Evolutionary conservation across 2,329 filamentous ascomycete genomes (phyloP), one percentile per base, ranked within the genome.

Genomic region (Xylogone sp.): DNA sequence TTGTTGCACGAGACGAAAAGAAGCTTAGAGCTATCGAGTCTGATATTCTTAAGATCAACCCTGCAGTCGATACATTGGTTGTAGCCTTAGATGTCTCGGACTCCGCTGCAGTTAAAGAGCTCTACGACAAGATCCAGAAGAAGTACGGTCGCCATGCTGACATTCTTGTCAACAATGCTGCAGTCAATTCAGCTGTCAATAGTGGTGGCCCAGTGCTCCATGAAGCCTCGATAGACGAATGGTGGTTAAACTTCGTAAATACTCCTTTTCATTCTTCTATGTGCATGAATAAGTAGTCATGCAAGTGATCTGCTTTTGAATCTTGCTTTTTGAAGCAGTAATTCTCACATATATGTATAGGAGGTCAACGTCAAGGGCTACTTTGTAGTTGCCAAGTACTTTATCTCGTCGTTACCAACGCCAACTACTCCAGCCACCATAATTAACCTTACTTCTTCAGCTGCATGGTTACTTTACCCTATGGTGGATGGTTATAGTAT

Each of bases 361-460:
- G 73, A 78, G 34, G 71, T 79, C 49, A 82, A 82, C 52, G 60
- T 81, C 22, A 75, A 71, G 45, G 78, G 78, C 0, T 63, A 69
- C 0, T 76, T 77, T 43, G 67, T 77, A 12, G 59, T 72, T 21
- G 70, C 72, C 1, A 65, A 68, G 16, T 68, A 71, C 1, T 80
- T 82, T 55, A 63, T 83, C n/a, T 52, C 67, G 19, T 52, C 64
- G 42, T 73, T 72, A 58, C 45, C 51, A 3, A 51, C 54, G 12
- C 53, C 56, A 3, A 55, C 56, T 21, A 48, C 57, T 2, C 55
- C 58, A 7, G 59, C 55, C 3, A 75, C 69, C 2, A 65, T 76
- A 50, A 65, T 79, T 53, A 67, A 68, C 42, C 54, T 73, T 3
- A 60, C 67, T 27, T 75, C 71, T 50, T 31, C 27, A 31, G 27